Percentiles rank a stretch among this genome's conserved stretches.
Evolutionary conservation across 2,329 filamentous ascomycete genomes (phyloP).

Genomic region (Aspergillus japonicus): DNA sequence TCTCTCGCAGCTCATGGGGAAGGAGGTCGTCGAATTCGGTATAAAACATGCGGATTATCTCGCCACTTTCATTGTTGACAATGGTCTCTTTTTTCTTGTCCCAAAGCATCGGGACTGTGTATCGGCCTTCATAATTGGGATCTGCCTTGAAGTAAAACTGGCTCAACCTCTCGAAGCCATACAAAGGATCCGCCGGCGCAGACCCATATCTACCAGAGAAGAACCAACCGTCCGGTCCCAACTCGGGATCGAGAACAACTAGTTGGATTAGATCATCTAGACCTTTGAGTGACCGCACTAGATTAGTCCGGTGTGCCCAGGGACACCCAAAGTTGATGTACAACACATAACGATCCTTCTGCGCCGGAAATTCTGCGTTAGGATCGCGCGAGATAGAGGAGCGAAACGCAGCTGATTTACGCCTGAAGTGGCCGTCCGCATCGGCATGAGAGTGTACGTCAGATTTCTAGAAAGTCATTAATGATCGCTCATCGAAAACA

Average conservation of each 20-base stretch:
- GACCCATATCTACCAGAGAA: constrained; percentile 65
- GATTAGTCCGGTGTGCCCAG: constrained; percentile 58
- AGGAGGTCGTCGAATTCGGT: constrained; percentile 70
- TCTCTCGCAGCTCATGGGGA: constrained; percentile 56
- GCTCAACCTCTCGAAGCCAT: constrained; percentile 68
- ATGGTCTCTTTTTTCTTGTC: constrained; percentile 73
- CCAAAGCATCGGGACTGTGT: constrained; percentile 80
- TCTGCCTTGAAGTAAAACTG: constrained; percentile 74
- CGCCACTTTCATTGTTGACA: constrained; percentile 83
- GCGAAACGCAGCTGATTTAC: constrained; percentile 57
- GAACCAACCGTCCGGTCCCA: constrained; percentile 63
- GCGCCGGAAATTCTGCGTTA: constrained; percentile 55
- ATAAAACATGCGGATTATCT: constrained; percentile 83
- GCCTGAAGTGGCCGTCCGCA: constrained; percentile 53
- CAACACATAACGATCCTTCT: constrained; percentile 60
- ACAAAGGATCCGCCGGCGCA: constrained; percentile 63
- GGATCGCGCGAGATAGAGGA: constrained; percentile 54
- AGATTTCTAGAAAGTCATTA: constrained; percentile 10
- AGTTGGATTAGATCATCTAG: constrained; percentile 52
- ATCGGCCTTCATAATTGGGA: constrained; percentile 67
- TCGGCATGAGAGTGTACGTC: constrained; percentile 38
- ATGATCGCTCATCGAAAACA: background rate
- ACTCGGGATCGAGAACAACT: constrained; percentile 42
- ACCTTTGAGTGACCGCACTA: constrained; percentile 52
- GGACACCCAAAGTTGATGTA: constrained; percentile 63